Conservation (phyloP, 257 asterid species). For the Scutellaria barbata region DNA sequence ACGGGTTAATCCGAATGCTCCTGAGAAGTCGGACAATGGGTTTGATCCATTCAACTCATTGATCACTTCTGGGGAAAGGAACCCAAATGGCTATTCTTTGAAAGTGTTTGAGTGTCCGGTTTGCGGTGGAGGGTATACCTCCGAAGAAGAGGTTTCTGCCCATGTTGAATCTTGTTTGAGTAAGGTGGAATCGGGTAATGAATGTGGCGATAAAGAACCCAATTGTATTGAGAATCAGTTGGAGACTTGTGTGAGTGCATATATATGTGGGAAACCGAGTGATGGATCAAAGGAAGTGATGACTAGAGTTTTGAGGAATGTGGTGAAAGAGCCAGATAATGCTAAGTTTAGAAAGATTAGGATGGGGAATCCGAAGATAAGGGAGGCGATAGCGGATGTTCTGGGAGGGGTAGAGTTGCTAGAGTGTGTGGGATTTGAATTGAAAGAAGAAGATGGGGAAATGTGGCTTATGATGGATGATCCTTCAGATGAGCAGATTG, state of each 20-base stretch:
- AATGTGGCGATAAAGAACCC: slow-evolving; percentile 33
- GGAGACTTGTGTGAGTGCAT: slow-evolving; percentile 61
- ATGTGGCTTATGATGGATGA: slow-evolving; percentile 86
- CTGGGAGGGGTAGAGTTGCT: slow-evolving; percentile 83
- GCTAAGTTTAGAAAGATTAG: slow-evolving; percentile 87
- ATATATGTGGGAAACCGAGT: slow-evolving; percentile 68
- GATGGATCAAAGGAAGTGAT: slow-evolving; percentile 73
- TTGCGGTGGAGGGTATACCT: slow-evolving; percentile 66
- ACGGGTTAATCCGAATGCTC: slow-evolving; percentile 34
- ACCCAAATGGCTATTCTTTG: slow-evolving; percentile 72
- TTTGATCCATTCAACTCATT: slow-evolving; percentile 82
- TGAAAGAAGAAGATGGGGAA: slow-evolving; percentile 81
- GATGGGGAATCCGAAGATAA: slow-evolving; percentile 87
- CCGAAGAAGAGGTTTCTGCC: slow-evolving; percentile 77
- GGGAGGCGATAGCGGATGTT: slow-evolving; percentile 83
- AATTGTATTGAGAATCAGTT: slow-evolving; percentile 45
- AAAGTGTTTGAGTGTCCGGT: slow-evolving; percentile 84
- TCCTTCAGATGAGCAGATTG: slow-evolving; percentile 56
- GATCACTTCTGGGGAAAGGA: slow-evolving; percentile 78
- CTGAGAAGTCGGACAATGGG: slow-evolving; percentile 43
- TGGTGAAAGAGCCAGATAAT: slow-evolving; percentile 75
- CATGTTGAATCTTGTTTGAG: slow-evolving; percentile 79
- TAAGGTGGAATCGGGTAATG: slow-evolving; percentile 35
- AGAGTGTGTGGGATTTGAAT: slow-evolving; percentile 74
- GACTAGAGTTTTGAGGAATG: slow-evolving; percentile 64